A percentile compares a stretch with the other conserved stretches of the same genome.
Conservation (phyloP, 768 basidiomycete genomes). For the Postia placenta region DNA sequence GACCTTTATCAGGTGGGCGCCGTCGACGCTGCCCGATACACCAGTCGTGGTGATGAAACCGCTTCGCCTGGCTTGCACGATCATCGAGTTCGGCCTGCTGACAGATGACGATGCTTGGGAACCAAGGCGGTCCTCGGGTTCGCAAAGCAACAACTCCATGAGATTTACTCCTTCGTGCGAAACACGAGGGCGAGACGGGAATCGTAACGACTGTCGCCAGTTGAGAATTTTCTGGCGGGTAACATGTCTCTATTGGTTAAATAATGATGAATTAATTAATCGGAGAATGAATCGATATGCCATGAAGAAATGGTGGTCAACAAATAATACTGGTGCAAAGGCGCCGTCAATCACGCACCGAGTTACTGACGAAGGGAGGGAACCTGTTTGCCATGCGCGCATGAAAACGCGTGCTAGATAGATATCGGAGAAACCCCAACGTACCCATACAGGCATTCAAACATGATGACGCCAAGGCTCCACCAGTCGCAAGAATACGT, state of each 20-base stretch:
- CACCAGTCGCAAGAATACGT: conserved; percentile 97
- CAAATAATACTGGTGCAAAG: too few relatives aligned
- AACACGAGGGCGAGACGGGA: conserved; percentile 77
- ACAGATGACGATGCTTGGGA: conserved; percentile 64
- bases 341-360: too few relatives aligned
- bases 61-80: conserved; percentile 68
- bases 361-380: conserved; percentile 94
- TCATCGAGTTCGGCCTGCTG: conserved; percentile 71
- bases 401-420: conserved; percentile 4
- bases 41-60: conserved; percentile 53
- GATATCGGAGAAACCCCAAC: conserved; percentile 24
- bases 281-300: neutral
- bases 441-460: conserved; percentile 89
- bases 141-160: conserved; percentile 87
- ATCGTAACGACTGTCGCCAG: conserved; percentile 86
- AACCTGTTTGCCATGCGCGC: conserved; percentile 33
- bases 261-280: neutral
- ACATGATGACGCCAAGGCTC: conserved; percentile 96
- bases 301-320: neutral
- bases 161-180: conserved; percentile 84
- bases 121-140: conserved; percentile 91
- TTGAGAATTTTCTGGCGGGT: conserved; percentile 97
- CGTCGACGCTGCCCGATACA: conserved; percentile 56
- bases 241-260: conserved; percentile 64
- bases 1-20: conserved; percentile 89